Conservation (phyloP, 2,329 filamentous ascomycete genomes). For the Verticillium zaregamsianum region DNA sequence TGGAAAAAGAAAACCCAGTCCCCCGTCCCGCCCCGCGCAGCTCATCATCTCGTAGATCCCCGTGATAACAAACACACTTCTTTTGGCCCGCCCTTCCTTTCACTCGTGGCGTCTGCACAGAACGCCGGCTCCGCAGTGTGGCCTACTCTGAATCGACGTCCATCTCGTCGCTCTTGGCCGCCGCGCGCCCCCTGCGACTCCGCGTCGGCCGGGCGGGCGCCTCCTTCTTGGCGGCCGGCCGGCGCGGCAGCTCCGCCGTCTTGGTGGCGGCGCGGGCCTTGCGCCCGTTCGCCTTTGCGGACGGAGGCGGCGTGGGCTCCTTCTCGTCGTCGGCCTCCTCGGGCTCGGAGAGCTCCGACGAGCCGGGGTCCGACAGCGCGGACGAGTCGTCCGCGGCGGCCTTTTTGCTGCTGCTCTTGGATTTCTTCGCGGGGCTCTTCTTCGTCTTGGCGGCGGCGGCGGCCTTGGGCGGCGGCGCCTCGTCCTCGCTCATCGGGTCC, state of each 20-base stretch:
- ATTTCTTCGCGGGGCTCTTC: slow-evolving; percentile 13
- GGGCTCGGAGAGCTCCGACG: neutral
- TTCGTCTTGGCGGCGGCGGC: slow-evolving; percentile 15
- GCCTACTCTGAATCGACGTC: neutral
- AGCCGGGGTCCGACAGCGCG: neutral
- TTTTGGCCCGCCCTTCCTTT: no score
- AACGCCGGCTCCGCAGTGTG: neutral
- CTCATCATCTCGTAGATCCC: no score
- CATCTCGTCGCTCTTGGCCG: neutral
- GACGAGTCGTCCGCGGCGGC: slow-evolving; percentile 12
- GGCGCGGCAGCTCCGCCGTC: slow-evolving; percentile 9
- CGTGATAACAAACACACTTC: no score
- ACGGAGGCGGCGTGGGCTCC: slow-evolving; percentile 7
- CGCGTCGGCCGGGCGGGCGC: neutral
- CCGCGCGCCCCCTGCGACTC: neutral
- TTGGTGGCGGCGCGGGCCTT: slow-evolving; percentile 5
- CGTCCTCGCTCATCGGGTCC: slow-evolving; percentile 14
- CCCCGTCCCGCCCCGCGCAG: no score
- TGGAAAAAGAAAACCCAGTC: no score
- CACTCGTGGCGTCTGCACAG: no score
- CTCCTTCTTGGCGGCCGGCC: slow-evolving; percentile 11
- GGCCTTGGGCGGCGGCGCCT: slow-evolving; percentile 11
- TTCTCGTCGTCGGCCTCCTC: slow-evolving; percentile 14
- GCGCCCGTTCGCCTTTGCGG: slow-evolving; percentile 11
- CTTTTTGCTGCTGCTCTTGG: slow-evolving; percentile 11